phyloP scores from a whole-genome alignment of 2,329 filamentous ascomycete genomes.

The Gremmenia infestans region DNA sequence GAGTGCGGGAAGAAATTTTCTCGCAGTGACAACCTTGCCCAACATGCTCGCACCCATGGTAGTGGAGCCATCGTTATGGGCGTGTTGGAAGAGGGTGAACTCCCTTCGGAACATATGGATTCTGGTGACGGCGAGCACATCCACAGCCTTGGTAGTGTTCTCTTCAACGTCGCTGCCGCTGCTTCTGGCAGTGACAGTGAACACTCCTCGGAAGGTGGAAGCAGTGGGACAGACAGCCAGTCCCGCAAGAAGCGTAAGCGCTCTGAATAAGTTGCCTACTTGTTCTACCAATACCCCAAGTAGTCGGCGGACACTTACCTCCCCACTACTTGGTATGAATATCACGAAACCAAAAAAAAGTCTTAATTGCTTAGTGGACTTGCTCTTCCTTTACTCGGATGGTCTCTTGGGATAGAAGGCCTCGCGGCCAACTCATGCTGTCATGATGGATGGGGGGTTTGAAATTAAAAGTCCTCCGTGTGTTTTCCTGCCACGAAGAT shows the following conservation, averaged over 20 bases:
- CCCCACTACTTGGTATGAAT: conserved; percentile 22
- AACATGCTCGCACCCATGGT: conserved; percentile 92
- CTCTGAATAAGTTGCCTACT: conserved; percentile 43
- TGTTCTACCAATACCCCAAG: background rate
- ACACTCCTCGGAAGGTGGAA: conserved; percentile 48
- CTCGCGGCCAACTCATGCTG: conserved; percentile 26
- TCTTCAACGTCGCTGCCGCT: conserved; percentile 76
- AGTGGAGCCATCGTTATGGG: conserved; percentile 88
- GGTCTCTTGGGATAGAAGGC: conserved; percentile 25
- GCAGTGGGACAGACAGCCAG: conserved; percentile 40
- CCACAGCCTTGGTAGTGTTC: conserved; percentile 64
- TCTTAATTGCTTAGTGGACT: conserved; percentile 22
- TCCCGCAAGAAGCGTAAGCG: conserved; percentile 77
- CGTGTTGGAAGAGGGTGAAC: conserved; percentile 68
- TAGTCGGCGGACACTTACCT: conserved; percentile 1
- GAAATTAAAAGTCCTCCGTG: conserved; percentile 27
- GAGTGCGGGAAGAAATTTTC: conserved; percentile 99
- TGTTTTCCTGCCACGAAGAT: conserved; percentile 20
- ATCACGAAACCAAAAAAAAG: conserved; percentile 24
- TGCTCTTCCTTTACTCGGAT: conserved; percentile 22
- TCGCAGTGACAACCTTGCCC: conserved; percentile 91
- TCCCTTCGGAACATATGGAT: conserved; percentile 38
- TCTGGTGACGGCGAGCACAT: conserved; percentile 54
- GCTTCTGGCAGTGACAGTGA: conserved; percentile 62
- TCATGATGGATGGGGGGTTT: conserved; percentile 26